Evolutionary conservation across 176 grass and related monocot genomes (phyloP).

Genomic region (Lolium multiflorum): DNA sequence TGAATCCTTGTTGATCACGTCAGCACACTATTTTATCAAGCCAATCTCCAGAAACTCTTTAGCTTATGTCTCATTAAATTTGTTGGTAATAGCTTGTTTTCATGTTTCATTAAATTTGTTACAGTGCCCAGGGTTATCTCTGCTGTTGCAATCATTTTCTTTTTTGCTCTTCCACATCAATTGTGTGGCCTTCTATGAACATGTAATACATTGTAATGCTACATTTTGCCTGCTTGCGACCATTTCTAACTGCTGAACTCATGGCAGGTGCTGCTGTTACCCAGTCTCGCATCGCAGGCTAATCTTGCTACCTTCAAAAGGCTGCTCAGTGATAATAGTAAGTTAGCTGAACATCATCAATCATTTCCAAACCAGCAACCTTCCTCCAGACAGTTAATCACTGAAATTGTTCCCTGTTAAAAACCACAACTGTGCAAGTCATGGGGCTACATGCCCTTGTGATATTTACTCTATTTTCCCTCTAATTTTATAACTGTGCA

Average conservation of each 20-base stretch:
- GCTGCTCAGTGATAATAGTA: not conserved
- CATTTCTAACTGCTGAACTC: too few species aligned
- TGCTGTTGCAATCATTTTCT: not conserved
- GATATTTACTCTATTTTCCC: not conserved
- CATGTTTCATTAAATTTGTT: not conserved
- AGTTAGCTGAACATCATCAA: conserved; percentile 5
- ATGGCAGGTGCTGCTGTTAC: not conserved
- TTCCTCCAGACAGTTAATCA: not conserved
- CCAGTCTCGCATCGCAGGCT: not conserved
- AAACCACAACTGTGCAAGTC: not conserved
- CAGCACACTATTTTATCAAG: too few species aligned
- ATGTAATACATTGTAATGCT: too few species aligned
- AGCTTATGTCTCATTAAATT: too few species aligned
- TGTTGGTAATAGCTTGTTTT: not conserved
- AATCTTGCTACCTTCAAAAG: conserved; percentile 13
- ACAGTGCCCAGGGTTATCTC: not conserved
- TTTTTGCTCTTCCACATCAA: not conserved
- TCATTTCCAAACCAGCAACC: not conserved
- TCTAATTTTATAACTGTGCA: not conserved
- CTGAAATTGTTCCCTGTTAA: not conserved
- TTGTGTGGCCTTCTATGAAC: too few species aligned
- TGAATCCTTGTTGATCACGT: too few species aligned
- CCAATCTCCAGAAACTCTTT: too few species aligned
- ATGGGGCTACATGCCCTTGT: not conserved
- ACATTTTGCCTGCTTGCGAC: too few species aligned